These are phyloP conservation scores for Phylloporus sp. DNA, from an alignment of 768 basidiomycete genomes.

Conservation along the genomic window DNA sequence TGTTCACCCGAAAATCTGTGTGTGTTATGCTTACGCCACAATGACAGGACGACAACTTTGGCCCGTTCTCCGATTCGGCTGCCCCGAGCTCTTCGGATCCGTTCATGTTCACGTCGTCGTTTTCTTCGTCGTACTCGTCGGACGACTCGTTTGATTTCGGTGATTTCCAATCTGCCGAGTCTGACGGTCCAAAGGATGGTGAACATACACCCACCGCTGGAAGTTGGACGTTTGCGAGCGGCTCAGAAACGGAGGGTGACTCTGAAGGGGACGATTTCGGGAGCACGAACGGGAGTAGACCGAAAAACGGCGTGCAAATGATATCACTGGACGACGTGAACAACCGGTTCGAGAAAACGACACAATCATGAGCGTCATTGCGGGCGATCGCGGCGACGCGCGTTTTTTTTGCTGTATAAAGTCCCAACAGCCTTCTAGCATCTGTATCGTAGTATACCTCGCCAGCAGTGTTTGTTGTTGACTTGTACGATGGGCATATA, in stretches of 20 bases:
- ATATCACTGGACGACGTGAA: conserved; percentile 27
- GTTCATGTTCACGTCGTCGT: conserved; percentile 45
- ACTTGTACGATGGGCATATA: conserved; percentile 14
- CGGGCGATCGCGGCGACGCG: neutral
- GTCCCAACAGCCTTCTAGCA: neutral
- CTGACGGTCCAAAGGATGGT: conserved; percentile 30
- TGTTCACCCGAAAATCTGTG: neutral
- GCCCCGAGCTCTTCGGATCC: conserved; percentile 44
- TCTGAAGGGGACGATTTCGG: conserved; percentile 33
- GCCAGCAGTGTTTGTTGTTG: conserved; percentile 3
- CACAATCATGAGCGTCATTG: conserved; percentile 15
- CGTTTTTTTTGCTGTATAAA: neutral
- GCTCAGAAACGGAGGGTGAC: conserved; percentile 27
- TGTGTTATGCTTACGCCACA: neutral
- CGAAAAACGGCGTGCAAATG: conserved; percentile 19
- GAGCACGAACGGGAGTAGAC: conserved; percentile 6
- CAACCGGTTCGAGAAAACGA: conserved; percentile 20
- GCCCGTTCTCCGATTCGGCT: conserved; percentile 71
- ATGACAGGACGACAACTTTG: conserved; percentile 60
- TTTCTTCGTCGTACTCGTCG: conserved; percentile 54
- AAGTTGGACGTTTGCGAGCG: conserved; percentile 65
- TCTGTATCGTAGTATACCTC: conserved; percentile 20
- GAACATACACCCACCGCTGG: conserved; percentile 61
- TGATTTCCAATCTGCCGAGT: conserved; percentile 59
- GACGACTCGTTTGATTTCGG: conserved; percentile 75